Conservation (phyloP, 2,329 filamentous ascomycete species). For the Trichophyton benhamiae region DNA sequence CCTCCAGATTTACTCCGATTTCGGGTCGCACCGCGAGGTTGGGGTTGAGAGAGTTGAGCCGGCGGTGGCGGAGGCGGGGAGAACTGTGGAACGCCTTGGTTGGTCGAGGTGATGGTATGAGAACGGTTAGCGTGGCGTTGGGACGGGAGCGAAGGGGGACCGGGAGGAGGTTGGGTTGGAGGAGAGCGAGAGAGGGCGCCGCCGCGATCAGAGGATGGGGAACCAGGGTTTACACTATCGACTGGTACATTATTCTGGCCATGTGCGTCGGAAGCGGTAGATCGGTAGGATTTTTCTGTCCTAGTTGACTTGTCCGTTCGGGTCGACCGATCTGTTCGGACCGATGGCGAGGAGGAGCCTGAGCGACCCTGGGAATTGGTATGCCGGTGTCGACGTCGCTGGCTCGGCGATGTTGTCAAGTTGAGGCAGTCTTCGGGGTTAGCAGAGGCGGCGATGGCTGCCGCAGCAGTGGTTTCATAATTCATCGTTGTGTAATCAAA, state of each 20-base stretch:
- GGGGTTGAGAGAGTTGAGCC: conserved; percentile 22
- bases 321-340: conserved; percentile 21
- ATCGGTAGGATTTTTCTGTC: conserved; percentile 1
- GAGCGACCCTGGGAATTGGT: conserved; percentile 28
- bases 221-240: background rate
- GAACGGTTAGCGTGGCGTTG: conserved; percentile 15
- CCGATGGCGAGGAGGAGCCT: conserved; percentile 21
- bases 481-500: conserved; percentile 87
- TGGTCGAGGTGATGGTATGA: conserved; percentile 14
- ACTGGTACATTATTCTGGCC: background rate
- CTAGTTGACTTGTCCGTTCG: conserved; percentile 12
- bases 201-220: conserved; percentile 6
- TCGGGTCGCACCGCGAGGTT: conserved; percentile 50
- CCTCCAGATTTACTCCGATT: conserved; percentile 70
- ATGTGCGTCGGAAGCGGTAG: conserved; percentile 19
- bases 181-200: conserved; percentile 12
- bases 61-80: conserved; percentile 25
- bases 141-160: conserved; percentile 9
- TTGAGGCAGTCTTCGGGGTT: conserved; percentile 30
- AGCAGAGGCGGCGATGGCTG: conserved; percentile 29
- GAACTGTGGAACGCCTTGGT: conserved; percentile 22
- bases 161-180: conserved; percentile 16
- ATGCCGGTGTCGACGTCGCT: conserved; percentile 17
- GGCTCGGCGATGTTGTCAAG: conserved; percentile 13
- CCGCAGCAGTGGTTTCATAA: conserved; percentile 50